Evolutionary conservation across 805 yeast genomes (phyloP).

Genomic region (Torulaspora delbrueckii): DNA sequence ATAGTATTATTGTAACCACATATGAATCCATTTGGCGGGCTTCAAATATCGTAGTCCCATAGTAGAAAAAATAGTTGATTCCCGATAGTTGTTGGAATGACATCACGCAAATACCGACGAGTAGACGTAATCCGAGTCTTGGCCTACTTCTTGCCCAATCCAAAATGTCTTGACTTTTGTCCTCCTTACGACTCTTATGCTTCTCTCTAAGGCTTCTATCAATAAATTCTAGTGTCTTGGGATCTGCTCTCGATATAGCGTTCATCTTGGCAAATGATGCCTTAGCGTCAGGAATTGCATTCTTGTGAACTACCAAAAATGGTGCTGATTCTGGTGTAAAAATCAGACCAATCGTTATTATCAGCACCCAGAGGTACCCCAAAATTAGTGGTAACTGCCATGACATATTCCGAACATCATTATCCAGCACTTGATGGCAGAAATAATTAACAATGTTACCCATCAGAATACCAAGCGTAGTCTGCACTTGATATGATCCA

Average conservation of each 20-base stretch:
- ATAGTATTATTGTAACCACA: constrained; percentile 54
- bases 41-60: constrained; percentile 57
- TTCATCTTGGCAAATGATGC: constrained; percentile 50
- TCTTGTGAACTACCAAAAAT: constrained; percentile 46
- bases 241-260: constrained; percentile 43
- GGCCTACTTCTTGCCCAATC: constrained; percentile 63
- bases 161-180: constrained; percentile 11
- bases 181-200: constrained; percentile 42
- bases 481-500: constrained; percentile 56
- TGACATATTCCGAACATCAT: constrained; percentile 42
- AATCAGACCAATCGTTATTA: constrained; percentile 56
- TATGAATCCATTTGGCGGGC: constrained; percentile 59
- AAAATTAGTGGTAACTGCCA: constrained; percentile 67
- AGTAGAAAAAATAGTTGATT: constrained; percentile 61
- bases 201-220: constrained; percentile 37
- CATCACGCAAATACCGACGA: constrained; percentile 57
- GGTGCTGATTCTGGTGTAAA: constrained; percentile 68
- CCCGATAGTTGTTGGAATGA: constrained; percentile 60
- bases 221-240: constrained; percentile 45
- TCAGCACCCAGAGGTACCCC: constrained; percentile 38
- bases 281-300: constrained; percentile 50
- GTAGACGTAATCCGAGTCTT: constrained; percentile 44
- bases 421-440: constrained; percentile 31
- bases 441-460: constrained; percentile 62
- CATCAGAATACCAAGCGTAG: constrained; percentile 60